phyloP scores from a whole-genome alignment of 1,284 basidiomycete genomes.

The Ceratorhiza oryzae-sativae region DNA sequence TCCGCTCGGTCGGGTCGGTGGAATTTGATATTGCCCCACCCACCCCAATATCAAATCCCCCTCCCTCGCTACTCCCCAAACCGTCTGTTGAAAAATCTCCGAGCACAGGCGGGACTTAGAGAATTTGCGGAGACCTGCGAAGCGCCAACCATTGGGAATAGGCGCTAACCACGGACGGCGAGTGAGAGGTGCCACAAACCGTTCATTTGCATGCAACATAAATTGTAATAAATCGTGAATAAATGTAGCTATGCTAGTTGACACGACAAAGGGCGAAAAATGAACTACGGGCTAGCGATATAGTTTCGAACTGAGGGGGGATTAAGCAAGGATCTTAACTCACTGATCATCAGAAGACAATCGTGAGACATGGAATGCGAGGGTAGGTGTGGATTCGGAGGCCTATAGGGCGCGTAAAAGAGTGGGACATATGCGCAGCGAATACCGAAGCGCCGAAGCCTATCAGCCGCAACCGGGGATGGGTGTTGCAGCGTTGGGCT shows the following conservation, averaged over 20 bases:
- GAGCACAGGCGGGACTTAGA: conserved; percentile 19
- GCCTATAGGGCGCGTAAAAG: not conserved
- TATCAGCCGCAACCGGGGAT: not conserved
- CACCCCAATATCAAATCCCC: conserved; percentile 9
- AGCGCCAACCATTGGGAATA: not conserved
- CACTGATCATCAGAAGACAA: no score
- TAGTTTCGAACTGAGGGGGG: no score
- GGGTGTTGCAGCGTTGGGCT: not conserved
- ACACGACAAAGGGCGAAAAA: no score
- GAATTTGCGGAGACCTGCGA: not conserved
- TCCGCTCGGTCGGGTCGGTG: not conserved
- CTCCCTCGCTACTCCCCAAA: conserved; percentile 8
- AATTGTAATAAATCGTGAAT: no score
- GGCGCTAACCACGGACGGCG: no score
- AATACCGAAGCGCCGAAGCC: not conserved
- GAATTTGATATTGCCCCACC: conserved; percentile 6
- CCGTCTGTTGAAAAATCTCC: conserved; percentile 2
- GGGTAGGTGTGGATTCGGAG: not conserved
- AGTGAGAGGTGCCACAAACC: no score
- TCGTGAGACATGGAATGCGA: no score
- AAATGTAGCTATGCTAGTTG: no score
- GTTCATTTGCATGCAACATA: no score
- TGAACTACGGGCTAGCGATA: no score
- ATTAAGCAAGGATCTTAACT: no score
- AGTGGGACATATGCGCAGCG: not conserved